Evolutionary conservation across 148 eudicot species (phyloP).

Genomic region (Spergularia marina): DNA sequence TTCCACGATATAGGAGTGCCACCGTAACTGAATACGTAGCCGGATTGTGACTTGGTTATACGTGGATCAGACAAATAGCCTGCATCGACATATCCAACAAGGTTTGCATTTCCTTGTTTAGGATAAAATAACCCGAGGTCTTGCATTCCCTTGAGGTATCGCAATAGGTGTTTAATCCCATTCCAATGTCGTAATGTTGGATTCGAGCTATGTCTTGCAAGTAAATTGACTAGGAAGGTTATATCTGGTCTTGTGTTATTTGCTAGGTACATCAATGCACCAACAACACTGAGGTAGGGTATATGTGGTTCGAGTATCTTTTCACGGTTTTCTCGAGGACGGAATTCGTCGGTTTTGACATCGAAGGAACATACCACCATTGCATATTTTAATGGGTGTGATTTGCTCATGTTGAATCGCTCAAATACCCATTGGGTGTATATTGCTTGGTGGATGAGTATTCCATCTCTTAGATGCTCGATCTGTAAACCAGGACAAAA

Average conservation of each 20-base stretch:
- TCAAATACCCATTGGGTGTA: too few species aligned
- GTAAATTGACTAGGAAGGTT: neutral
- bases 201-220: neutral
- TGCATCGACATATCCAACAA: neutral
- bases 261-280: neutral
- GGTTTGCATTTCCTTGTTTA: too few species aligned
- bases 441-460: too few species aligned
- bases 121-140: too few species aligned
- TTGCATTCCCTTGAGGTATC: too few species aligned
- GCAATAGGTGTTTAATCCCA: neutral
- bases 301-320: neutral
- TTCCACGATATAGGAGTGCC: too few species aligned
- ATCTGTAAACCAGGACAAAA: too few species aligned
- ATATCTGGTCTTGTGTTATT: conserved; percentile 1
- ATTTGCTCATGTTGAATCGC: too few species aligned
- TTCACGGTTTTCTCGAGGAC: neutral
- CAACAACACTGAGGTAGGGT: neutral
- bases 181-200: neutral
- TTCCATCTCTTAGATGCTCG: too few species aligned
- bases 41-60: neutral
- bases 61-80: neutral
- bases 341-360: neutral
- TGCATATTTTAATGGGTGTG: too few species aligned
- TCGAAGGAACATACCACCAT: too few species aligned
- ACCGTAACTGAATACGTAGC: neutral